phyloP scores from a whole-genome alignment of 441 rosid species.

The Pelargonium australe region DNA sequence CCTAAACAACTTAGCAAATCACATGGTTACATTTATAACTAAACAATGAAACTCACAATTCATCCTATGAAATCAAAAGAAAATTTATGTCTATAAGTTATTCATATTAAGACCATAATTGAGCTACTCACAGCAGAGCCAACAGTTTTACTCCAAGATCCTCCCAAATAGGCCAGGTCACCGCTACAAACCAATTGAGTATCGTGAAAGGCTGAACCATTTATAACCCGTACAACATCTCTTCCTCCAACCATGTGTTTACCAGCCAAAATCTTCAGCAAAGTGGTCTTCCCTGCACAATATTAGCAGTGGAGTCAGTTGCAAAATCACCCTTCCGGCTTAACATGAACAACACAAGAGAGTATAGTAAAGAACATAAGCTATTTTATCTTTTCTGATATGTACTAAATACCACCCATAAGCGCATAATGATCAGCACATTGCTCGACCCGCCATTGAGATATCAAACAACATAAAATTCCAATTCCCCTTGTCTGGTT shows the following conservation, averaged over 20 bases:
- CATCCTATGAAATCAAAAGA: background rate
- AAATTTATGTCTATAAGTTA: background rate
- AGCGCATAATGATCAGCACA: background rate
- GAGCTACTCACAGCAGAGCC: constrained; percentile 64
- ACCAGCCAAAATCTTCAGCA: constrained; percentile 62
- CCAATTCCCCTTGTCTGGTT: background rate
- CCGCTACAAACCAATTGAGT: constrained; percentile 62
- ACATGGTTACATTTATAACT: background rate
- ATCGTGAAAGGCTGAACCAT: constrained; percentile 64
- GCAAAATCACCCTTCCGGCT: background rate
- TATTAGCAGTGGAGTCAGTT: background rate
- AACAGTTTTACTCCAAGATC: constrained; percentile 74
- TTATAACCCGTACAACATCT: constrained; percentile 50
- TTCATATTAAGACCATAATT: background rate
- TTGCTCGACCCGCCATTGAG: background rate
- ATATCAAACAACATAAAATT: background rate
- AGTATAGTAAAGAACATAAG: background rate
- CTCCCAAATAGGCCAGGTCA: constrained; percentile 64
- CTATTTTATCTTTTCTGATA: background rate
- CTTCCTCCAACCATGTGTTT: constrained; percentile 73
- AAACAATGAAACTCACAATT: constrained; percentile 5
- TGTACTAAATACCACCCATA: background rate
- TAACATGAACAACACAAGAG: background rate
- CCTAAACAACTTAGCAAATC: background rate
- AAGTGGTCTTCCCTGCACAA: constrained; percentile 57